Evolutionary conservation across 768 basidiomycete species (phyloP), one percentile per base, ranked within the genome.

Genomic region (Suillus alpinus): DNA sequence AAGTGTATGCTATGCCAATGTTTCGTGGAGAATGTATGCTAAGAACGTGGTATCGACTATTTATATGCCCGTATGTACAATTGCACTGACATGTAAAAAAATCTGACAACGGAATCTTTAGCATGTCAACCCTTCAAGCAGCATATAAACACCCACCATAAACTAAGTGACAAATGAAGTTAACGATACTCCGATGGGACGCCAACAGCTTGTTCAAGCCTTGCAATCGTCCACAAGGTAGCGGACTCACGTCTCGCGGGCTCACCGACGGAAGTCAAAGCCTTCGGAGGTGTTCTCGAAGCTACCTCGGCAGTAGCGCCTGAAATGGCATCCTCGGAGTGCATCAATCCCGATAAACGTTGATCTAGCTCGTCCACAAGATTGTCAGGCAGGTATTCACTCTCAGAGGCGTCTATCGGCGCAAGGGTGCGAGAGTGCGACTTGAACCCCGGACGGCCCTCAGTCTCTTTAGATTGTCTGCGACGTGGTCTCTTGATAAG

Each of bases 401-500:
- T n/a, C 50, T 53, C 23, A 3, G 57, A 58, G 9, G 44, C 49
- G 3, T 36, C 57, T 50, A 32, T 56, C 20, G 57, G 51, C 2
- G 40, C 3, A 26, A 32, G 29, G 20, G 31, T 26, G 12, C 7
- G 29, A 16, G 57, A 32, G 16, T 6, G 18, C 10, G 18, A 26
- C 34, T 32, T 56, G 7, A 18, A 56, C 31, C 14, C 44, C 31
- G n/a, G 46, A 52, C 16, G 26, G 9, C 14, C 31, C 20, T 58
- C 57, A 16, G 2, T n/a, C 31, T 12, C 50, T 23, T 20, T 16
- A 14, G 20, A 20, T 56, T 29, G 13, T 37, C 14, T 9, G 20
- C n/a, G 47, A 57, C 9, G 12, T 56, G 57, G 51, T 55, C 16
- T 14, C 53, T 55, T 26, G 23, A 55, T 55, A 39, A 55, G 23